A percentile compares a stretch with the other conserved stretches of the same genome.
Conservation (phyloP, 2,329 filamentous ascomycete species). For the Berkeleyomyces rouxiae region DNA sequence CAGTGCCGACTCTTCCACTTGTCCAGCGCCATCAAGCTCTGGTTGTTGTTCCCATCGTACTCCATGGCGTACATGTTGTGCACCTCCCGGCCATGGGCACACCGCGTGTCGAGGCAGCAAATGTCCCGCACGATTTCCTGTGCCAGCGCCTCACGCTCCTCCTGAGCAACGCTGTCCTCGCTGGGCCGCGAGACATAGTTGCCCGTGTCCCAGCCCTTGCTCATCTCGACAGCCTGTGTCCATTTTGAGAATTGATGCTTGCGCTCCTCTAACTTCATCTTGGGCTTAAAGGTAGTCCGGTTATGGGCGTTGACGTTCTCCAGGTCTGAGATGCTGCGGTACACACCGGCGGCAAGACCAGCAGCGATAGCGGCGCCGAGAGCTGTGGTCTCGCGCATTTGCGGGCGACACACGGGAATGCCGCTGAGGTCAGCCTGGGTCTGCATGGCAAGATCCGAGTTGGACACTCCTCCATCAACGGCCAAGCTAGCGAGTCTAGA, state of each 20-base stretch:
- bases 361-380: slow-evolving; percentile 80
- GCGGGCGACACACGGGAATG: slow-evolving; percentile 67
- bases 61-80: neutral
- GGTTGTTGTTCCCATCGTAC: neutral
- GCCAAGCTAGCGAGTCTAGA: slow-evolving; percentile 59
- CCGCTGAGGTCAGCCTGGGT: slow-evolving; percentile 73
- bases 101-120: slow-evolving; percentile 2
- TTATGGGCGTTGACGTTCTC: slow-evolving; percentile 55
- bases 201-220: slow-evolving; percentile 29
- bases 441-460: slow-evolving; percentile 80
- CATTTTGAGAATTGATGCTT: slow-evolving; percentile 31
- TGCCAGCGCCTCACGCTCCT: neutral
- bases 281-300: slow-evolving; percentile 52
- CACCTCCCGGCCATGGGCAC: neutral
- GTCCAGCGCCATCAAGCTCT: neutral
- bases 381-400: slow-evolving; percentile 82
- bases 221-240: slow-evolving; percentile 43
- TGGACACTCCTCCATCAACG: slow-evolving; percentile 81
- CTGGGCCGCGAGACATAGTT: neutral
- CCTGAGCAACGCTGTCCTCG: neutral
- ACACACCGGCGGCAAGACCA: slow-evolving; percentile 66
- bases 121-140: slow-evolving; percentile 2
- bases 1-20: slow-evolving; percentile 4
- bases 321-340: slow-evolving; percentile 59
- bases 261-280: slow-evolving; percentile 32